Percentiles rank a stretch among this genome's conserved stretches.
Evolutionary conservation across 768 basidiomycete genomes (phyloP).

Genomic region (Serendipita sp.): DNA sequence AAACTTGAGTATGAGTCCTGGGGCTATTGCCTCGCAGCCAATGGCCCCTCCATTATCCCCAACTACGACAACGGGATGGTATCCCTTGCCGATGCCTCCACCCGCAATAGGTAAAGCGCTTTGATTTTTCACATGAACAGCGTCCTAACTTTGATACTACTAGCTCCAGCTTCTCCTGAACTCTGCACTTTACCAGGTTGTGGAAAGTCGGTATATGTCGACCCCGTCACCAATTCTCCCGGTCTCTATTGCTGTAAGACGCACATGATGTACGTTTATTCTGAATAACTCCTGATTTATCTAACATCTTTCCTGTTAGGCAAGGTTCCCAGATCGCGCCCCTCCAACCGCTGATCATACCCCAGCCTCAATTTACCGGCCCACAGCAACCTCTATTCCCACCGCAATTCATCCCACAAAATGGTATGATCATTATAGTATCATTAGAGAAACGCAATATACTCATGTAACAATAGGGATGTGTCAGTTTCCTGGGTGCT

Average conservation of each 20-base stretch:
- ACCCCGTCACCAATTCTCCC: background rate
- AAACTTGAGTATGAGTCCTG: no score
- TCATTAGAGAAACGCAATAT: background rate
- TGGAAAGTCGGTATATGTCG: background rate
- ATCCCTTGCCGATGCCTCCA: no score
- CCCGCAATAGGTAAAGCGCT: no score
- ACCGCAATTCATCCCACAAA: background rate
- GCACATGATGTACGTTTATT: background rate
- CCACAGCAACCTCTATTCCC: background rate
- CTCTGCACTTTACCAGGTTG: background rate
- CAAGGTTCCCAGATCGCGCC: no score
- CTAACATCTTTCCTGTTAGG: no score
- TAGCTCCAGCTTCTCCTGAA: background rate
- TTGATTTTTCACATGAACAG: no score
- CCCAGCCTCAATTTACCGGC: background rate
- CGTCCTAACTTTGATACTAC: no score
- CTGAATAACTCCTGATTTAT: background rate
- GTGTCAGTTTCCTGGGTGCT: background rate
- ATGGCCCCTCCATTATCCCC: no score
- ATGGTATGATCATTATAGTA: background rate
- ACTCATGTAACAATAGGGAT: background rate
- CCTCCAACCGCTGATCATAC: background rate
- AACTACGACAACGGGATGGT: no score
- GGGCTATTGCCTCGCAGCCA: no score
- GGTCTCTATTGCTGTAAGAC: background rate